Conservation (phyloP, 495 filamentous ascomycete genomes). For the Lophiostoma macrostomum region DNA sequence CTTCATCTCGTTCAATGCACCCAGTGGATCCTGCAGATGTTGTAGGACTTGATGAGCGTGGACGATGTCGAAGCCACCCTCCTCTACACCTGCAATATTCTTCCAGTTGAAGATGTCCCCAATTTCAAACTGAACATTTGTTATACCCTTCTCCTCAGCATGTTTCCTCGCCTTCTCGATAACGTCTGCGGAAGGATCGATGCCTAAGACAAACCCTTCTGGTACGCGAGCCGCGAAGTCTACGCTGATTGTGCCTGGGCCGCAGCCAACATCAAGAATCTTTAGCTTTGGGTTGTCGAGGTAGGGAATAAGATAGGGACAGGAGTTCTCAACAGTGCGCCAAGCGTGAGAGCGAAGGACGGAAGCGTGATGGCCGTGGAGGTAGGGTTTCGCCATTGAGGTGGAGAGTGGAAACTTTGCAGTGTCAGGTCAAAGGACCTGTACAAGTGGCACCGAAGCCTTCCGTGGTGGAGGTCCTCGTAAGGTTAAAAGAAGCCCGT, state of each 20-base stretch:
- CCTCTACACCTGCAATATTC: constrained; percentile 4
- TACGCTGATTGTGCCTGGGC: constrained; percentile 56
- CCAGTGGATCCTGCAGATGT: constrained; percentile 28
- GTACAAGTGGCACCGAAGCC: too few relatives aligned
- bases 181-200: constrained; percentile 39
- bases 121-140: constrained; percentile 47
- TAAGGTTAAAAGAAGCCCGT: too few relatives aligned
- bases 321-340: constrained; percentile 53
- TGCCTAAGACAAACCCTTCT: constrained; percentile 43
- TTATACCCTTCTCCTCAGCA: constrained; percentile 41
- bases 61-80: constrained; percentile 30
- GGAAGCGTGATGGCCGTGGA: constrained; percentile 50
- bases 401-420: too few relatives aligned
- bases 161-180: constrained; percentile 43
- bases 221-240: constrained; percentile 50
- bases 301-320: constrained; percentile 51
- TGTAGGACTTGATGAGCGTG: constrained; percentile 31
- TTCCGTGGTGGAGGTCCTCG: too few relatives aligned
- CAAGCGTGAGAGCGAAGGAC: constrained; percentile 51
- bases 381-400: constrained; percentile 42
- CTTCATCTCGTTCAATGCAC: constrained; percentile 26
- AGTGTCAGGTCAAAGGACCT: too few relatives aligned
- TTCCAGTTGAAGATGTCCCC: constrained; percentile 44
- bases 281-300: constrained; percentile 45
- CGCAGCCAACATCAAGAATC: constrained; percentile 60